These are phyloP conservation scores for Schwanniomyces occidentalis DNA, from an alignment of 805 yeast genomes.

Conservation along the genomic window DNA sequence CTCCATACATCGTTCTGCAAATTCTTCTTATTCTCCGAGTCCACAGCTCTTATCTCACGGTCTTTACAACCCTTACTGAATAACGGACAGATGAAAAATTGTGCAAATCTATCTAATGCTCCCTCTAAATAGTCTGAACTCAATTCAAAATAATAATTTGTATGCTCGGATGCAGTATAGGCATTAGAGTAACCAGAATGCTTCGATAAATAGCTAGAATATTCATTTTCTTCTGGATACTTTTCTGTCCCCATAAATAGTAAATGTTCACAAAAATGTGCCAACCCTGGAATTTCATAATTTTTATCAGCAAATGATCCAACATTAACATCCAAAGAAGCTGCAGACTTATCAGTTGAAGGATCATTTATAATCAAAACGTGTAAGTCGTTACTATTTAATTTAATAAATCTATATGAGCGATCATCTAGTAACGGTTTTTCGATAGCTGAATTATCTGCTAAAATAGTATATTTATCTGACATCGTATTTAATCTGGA, in stretches of 20 bases:
- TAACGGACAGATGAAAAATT: conserved; percentile 85
- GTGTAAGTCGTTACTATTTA: conserved; percentile 53
- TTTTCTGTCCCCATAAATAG: conserved; percentile 78
- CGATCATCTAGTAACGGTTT: conserved; percentile 72
- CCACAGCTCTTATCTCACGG: conserved; percentile 91
- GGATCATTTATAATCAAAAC: conserved; percentile 70
- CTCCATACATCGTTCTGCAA: conserved; percentile 90
- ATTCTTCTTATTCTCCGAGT: conserved; percentile 93
- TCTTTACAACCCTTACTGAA: conserved; percentile 76
- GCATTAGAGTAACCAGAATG: conserved; percentile 93
- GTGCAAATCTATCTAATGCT: conserved; percentile 90
- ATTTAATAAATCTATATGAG: conserved; percentile 61
- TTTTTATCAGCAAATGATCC: conserved; percentile 74
- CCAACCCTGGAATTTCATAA: conserved; percentile 63
- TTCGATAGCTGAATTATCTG: conserved; percentile 30
- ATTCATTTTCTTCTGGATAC: conserved; percentile 75
- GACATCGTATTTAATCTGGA: not conserved
- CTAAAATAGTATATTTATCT: conserved; percentile 19
- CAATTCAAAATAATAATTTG: conserved; percentile 89
- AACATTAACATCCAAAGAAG: conserved; percentile 74
- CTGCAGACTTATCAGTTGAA: conserved; percentile 72
- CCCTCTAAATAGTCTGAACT: conserved; percentile 75
- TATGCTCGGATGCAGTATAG: conserved; percentile 83
- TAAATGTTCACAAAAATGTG: conserved; percentile 69
- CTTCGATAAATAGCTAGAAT: conserved; percentile 69